These are phyloP conservation scores for Aspergillus amoenus DNA, from an alignment of 2,329 filamentous ascomycete species.

Conservation along the genomic window DNA sequence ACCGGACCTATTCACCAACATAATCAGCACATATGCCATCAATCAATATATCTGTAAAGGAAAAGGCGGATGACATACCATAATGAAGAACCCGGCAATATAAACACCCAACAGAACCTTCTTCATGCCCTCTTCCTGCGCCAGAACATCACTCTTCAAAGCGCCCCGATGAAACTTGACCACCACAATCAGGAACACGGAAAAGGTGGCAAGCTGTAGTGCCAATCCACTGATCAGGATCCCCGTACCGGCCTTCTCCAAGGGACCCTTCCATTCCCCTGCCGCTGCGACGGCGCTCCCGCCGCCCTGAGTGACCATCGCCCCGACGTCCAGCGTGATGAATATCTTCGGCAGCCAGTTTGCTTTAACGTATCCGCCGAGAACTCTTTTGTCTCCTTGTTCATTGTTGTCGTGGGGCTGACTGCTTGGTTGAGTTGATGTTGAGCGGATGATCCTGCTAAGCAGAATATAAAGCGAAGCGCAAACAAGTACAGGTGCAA, in stretches of 20 bases:
- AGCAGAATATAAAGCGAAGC: constrained; percentile 55
- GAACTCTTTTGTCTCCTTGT: constrained; percentile 21
- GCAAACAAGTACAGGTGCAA: constrained; percentile 51
- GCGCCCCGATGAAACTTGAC: constrained; percentile 34
- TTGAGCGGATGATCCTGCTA: constrained; percentile 41
- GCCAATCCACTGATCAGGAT: constrained; percentile 46
- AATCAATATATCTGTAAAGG: not conserved
- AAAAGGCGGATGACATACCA: constrained; percentile 35
- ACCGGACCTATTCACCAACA: constrained; percentile 41
- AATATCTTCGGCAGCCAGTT: constrained; percentile 48
- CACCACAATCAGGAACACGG: constrained; percentile 43
- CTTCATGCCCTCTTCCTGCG: not conserved
- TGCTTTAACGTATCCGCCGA: constrained; percentile 28
- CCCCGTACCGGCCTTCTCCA: constrained; percentile 40
- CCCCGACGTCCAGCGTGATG: constrained; percentile 47
- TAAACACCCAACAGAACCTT: not conserved
- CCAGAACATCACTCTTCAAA: not conserved
- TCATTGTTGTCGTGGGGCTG: not conserved
- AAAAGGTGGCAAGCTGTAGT: constrained; percentile 44
- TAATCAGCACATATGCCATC: no score
- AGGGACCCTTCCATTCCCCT: constrained; percentile 44
- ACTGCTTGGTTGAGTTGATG: not conserved
- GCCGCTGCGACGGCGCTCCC: constrained; percentile 48
- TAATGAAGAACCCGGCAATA: constrained; percentile 31
- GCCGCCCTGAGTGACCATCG: constrained; percentile 47